Evolutionary conservation across 1,284 basidiomycete genomes (phyloP).

Genomic region (Cutaneotrichosporon cutaneum): DNA sequence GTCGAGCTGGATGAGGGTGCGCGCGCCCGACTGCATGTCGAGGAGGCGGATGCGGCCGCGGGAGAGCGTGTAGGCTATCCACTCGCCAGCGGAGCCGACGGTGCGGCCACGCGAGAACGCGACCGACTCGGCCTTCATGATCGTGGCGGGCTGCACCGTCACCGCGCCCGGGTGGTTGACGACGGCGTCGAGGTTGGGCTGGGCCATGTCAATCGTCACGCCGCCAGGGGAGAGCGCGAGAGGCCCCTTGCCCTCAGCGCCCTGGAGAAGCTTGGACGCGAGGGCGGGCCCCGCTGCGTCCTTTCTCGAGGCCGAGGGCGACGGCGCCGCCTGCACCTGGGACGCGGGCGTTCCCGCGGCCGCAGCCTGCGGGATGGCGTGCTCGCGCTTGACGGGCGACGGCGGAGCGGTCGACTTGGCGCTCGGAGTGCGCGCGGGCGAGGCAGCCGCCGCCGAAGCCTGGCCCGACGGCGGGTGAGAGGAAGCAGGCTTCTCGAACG

Average conservation of each 20-base stretch:
- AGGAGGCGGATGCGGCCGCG: constrained; percentile 43
- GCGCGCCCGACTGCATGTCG: constrained; percentile 37
- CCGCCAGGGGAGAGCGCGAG: constrained; percentile 26
- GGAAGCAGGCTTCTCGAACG: constrained; percentile 28
- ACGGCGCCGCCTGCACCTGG: not conserved
- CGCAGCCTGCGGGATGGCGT: constrained; percentile 6
- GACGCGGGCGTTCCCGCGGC: constrained; percentile 5
- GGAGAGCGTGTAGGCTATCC: constrained; percentile 41
- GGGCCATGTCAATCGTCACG: constrained; percentile 34
- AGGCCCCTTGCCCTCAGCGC: constrained; percentile 20
- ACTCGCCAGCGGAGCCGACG: constrained; percentile 37
- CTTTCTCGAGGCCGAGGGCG: constrained; percentile 6
- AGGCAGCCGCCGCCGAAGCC: not conserved
- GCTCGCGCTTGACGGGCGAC: not conserved
- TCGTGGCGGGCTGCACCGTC: constrained; percentile 35
- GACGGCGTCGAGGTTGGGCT: constrained; percentile 34
- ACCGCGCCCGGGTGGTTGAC: constrained; percentile 27
- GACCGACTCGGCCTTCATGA: constrained; percentile 32
- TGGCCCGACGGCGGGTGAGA: not conserved
- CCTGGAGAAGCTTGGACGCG: constrained; percentile 24
- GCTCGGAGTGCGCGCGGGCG: not conserved
- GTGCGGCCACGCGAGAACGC: constrained; percentile 31
- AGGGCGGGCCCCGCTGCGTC: constrained; percentile 22
- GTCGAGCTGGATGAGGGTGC: constrained; percentile 34
- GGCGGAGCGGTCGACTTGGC: not conserved